Evolutionary conservation across 2,329 filamentous ascomycete species (phyloP), one percentile per base, ranked within the genome.

Genomic region (Phaeophleospora eucalypticola): DNA sequence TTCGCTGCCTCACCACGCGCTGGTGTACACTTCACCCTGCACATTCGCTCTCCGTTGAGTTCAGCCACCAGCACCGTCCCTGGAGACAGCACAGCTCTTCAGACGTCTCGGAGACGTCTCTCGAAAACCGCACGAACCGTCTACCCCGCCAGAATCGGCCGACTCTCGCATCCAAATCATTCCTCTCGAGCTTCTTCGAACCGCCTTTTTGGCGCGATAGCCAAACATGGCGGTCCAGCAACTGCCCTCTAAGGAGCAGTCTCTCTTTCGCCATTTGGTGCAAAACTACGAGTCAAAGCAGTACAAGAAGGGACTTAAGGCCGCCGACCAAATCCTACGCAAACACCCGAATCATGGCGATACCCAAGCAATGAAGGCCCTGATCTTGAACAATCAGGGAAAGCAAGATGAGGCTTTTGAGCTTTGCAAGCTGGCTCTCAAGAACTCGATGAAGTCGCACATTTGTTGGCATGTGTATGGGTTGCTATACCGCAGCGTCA

Each of bases 401-500:
- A 91, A 95, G 71, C 84, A 85, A 21, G 89, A 95, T 48, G 93
- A 98, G 72, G 94, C 94, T 0, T 98, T 98, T 67, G 81, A 84
- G 37, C 78, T 98, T 49, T 91, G 87, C 63, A 98, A 96, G 73
- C 81, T 89, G 57, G 93, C 94, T 27, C 77, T 98, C 60, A 89
- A 86, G 58, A 89, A 90, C 62, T 90, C 97, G 68, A 97, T 98
- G 90, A 96, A 94, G 75, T 96, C 90, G 62, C 91, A 97, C 71
- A 90, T 98, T 62, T 97, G 90, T 77, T 98, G 93, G 93, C 94
- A 98, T 70, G 93, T 98, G 51, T 98, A 97, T 68, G 93, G 94
- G 24, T 73, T 98, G 58, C 79, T 98, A 41, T 97, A 95, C 72
- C 84, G 91, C 42, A 85, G 88, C 40, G 86, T 87, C 65, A 97